phyloP scores from a whole-genome alignment of 805 yeast species.

The Schizosaccharomyces japonicus region DNA sequence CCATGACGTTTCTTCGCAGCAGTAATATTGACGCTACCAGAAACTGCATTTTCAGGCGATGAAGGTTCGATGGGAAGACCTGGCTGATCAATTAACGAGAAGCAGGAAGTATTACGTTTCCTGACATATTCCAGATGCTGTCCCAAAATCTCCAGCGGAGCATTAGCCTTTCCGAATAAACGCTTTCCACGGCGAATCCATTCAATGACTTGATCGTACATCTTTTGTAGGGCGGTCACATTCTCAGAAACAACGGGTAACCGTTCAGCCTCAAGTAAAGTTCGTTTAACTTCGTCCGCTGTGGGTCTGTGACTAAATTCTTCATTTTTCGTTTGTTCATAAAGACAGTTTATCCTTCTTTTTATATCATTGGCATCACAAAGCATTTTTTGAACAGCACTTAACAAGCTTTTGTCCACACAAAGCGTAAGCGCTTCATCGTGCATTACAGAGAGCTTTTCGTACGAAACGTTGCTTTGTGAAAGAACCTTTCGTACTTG shows the following conservation, averaged over 20 bases:
- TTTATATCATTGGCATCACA: slow-evolving; percentile 8
- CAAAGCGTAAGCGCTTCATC: neutral
- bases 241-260: slow-evolving; percentile 13
- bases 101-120: slow-evolving; percentile 9
- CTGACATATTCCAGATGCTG: slow-evolving; percentile 13
- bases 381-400: neutral
- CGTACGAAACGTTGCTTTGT: neutral
- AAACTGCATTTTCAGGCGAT: neutral
- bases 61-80: slow-evolving; percentile 6
- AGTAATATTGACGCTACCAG: slow-evolving; percentile 26
- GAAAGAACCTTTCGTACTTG: neutral
- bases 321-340: slow-evolving; percentile 15
- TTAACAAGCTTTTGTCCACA: neutral
- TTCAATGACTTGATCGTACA: slow-evolving; percentile 14
- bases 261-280: neutral
- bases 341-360: slow-evolving; percentile 7
- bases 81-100: slow-evolving; percentile 13
- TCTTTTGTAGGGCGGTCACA: slow-evolving; percentile 9
- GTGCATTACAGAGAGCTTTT: neutral
- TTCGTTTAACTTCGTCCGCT: slow-evolving; percentile 12
- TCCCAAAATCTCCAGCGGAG: slow-evolving; percentile 15
- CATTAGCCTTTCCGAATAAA: slow-evolving; percentile 18
- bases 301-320: slow-evolving; percentile 16
- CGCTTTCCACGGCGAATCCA: slow-evolving; percentile 19
- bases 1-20: slow-evolving; percentile 29